phyloP scores from a whole-genome alignment of 2,329 filamentous ascomycete species.

The Ceratocystis eucalypticola region DNA sequence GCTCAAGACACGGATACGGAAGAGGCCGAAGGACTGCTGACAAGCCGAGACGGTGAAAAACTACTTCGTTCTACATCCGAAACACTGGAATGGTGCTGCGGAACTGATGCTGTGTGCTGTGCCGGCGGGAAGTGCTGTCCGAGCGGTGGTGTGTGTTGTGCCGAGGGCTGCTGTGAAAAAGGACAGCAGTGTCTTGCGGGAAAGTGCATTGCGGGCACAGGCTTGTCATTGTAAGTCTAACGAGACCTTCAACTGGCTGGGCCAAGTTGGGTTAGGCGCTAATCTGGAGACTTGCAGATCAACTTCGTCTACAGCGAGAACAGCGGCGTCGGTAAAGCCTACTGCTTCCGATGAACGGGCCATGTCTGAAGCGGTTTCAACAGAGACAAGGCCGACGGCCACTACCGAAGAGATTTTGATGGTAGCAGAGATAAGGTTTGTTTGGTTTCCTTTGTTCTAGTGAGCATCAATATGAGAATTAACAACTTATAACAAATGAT shows the following conservation, averaged over 20 bases:
- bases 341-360: background rate
- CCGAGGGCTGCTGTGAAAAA: constrained; percentile 16
- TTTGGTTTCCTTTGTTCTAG: background rate
- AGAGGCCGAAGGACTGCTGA: too few relatives aligned
- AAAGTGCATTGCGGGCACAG: constrained; percentile 12
- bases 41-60: background rate
- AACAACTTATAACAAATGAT: background rate
- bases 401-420: background rate
- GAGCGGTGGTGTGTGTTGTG: constrained; percentile 17
- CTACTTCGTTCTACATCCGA: background rate
- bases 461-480: background rate
- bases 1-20: background rate
- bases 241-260: background rate
- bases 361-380: background rate
- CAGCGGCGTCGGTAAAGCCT: background rate
- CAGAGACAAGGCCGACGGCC: background rate
- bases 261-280: background rate
- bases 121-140: constrained; percentile 19
- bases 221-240: background rate
- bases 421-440: background rate
- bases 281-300: background rate
- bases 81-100: constrained; percentile 17
- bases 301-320: background rate
- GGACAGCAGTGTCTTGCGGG: constrained; percentile 17
- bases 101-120: constrained; percentile 16